These are phyloP conservation scores for Monosporascus ibericus DNA, from an alignment of 2,329 filamentous ascomycete species.

Conservation along the genomic window DNA sequence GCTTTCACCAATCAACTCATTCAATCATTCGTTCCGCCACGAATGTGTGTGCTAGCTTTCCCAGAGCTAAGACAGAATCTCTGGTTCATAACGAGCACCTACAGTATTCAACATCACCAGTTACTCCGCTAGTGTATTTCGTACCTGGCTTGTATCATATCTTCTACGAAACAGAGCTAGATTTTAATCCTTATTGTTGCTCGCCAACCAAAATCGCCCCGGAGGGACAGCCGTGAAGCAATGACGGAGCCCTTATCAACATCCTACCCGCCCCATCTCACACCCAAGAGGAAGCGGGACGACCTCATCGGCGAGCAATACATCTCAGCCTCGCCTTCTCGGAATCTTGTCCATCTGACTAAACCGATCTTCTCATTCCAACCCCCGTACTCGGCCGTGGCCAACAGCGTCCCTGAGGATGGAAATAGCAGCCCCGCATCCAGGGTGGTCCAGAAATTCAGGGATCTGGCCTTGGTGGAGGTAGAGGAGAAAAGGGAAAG, in stretches of 20 bases:
- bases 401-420: constrained; percentile 28
- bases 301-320: constrained; percentile 24
- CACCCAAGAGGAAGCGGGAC: constrained; percentile 42
- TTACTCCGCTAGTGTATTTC: too few relatives aligned
- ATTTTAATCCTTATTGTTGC: too few relatives aligned
- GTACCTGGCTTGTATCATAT: too few relatives aligned
- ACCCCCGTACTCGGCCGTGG: constrained; percentile 18
- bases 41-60: not conserved
- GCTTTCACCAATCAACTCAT: not conserved
- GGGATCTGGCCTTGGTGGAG: constrained; percentile 38
- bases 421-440: constrained; percentile 48
- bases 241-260: constrained; percentile 15
- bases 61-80: too few relatives aligned
- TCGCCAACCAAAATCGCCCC: not conserved
- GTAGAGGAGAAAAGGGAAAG: constrained; percentile 11
- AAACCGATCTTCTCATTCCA: constrained; percentile 40
- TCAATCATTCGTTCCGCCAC: not conserved
- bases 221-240: not conserved
- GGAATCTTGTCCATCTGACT: constrained; percentile 8
- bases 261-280: constrained; percentile 18
- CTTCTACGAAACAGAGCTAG: too few relatives aligned
- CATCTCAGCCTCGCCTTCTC: constrained; percentile 24
- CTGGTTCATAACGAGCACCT: too few relatives aligned
- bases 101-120: too few relatives aligned
- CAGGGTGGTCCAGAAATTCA: constrained; percentile 46